Base-by-base conservation (phyloP, 305 asterid genomes). In the Fraxinus angustifolia region DNA sequence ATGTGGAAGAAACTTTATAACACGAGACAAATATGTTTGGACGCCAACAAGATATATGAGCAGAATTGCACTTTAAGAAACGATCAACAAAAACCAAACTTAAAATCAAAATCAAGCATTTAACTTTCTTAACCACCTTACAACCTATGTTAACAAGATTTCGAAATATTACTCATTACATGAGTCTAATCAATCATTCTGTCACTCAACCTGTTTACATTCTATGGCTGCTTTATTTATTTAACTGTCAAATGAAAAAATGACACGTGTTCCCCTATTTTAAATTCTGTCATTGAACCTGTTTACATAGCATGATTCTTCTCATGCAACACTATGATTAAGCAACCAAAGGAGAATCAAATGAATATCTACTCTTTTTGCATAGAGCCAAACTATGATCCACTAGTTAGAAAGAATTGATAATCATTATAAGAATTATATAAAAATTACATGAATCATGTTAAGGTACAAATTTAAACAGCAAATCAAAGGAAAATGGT, bases 401-500 rank as follows among this genome's bases (percentile, higher is more conserved):
- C 23, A n/a, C 70, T 23, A 21, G 70, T 60, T 7, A 23, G 4
- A 60, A 60, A 60, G 70, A 60, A 60, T 60, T 21, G 70, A 60
- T 26, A 21, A 26, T 26, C 73, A 26, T 26, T 26, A 26, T 62
- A 8, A 23, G 34, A 62, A 62, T 62, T 65, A 62, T 10, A 26
- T 23, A 23, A 67, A 67, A 2, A 67, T 12, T 67, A 28, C 45
- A 56, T 33, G 6, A 75, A 81, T 79, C 83, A 77, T 73, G 26
- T 77, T 26, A 73, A 65, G 1, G 42, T 19, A 75, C 65, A 30
- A 65, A 71, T 83, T 72, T 48, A 60, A 78, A 79, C 84, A 81
- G 62, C 36, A 73, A 28, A 79, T 23, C 65, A 3, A 3, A 84
- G 70, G 70, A 67, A 50, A 78, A 36, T 36, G 17, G 35, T 70